A percentile compares a stretch with the other conserved stretches of the same genome.
Conservation (phyloP, 163 green algal genomes). For the Scenedesmus sp. region DNA sequence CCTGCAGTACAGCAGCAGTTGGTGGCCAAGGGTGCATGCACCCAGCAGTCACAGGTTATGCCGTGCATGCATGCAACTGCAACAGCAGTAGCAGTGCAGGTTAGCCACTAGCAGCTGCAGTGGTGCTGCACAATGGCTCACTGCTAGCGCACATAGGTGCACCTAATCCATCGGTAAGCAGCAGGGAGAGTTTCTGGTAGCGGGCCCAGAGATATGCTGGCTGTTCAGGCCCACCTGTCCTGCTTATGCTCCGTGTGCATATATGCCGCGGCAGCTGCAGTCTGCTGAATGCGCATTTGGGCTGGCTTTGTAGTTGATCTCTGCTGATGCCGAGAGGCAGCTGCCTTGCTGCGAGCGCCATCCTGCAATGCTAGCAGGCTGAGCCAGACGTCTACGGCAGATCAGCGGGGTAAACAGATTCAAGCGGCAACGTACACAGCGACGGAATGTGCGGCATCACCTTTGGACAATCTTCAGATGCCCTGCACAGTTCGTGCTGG, state of each 20-base stretch:
- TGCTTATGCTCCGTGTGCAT: constrained; percentile 12
- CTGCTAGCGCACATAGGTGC: neutral
- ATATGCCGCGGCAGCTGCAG: neutral
- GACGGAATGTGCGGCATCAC: neutral
- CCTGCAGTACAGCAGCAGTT: neutral
- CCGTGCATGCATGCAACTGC: constrained; percentile 3
- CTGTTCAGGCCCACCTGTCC: neutral
- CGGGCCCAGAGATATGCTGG: neutral
- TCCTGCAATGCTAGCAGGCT: neutral
- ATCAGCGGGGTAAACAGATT: neutral
- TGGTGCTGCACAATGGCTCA: neutral
- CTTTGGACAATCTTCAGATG: neutral
- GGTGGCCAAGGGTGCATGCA: neutral
- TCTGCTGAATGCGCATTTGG: neutral
- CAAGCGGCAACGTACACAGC: neutral
- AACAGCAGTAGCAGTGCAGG: neutral
- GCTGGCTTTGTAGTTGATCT: neutral
- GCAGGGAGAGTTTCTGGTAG: neutral
- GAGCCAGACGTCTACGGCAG: neutral
- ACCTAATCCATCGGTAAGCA: neutral
- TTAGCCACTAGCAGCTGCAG: neutral
- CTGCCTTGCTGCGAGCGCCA: constrained; percentile 3
- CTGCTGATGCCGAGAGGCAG: neutral
- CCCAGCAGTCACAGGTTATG: neutral
- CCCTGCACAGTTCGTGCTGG: neutral